Base-by-base conservation (phyloP, 192 early-diverging fungal genomes). In the Backusella mclennaniae region DNA sequence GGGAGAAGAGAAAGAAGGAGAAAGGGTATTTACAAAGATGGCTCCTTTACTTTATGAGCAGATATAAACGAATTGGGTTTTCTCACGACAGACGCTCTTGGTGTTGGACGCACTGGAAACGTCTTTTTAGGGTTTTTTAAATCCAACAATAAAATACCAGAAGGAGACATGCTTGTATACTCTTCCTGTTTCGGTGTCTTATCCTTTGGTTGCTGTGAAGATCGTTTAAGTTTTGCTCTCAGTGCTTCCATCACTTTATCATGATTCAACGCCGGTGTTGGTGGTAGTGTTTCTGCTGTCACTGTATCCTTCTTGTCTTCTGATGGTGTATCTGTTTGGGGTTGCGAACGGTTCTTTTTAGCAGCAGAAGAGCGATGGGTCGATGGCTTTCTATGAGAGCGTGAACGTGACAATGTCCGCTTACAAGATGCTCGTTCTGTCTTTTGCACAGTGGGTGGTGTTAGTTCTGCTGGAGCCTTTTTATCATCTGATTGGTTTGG, bases 221-320 rank as follows among this genome's bases (percentile, higher is more conserved):
- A 74, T 29, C 78, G 73, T n/a, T 73, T 59, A 26, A 79, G 26
- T 73, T 82, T 82, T 23, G 80, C 80, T 35, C 77, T 59, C n/a
- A 82, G 21, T 21, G 80, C 80, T 19, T 82, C 76, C 80, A 82
- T 82, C 4, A 82, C 80, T 72, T 74, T 74, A 71, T 71, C 76
- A 78, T 82, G 80, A 63, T 79, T 35, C 9, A 79, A 59, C 12
- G 26, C 67, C 35, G 36, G 29, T 63, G 56, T 63, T 63, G 56
- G 56, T 12, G 56, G 56, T 29, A 23, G 56, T 63, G 56, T 63
- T 63, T 63, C 56, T 29, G 21, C 6, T 63, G 12, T 2, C 29
- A 23, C 11, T 63, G 26, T 63, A 12, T 33, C 42, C 39, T 21
- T 66, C 44, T 63, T 36, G 6, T 23, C 31, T 3, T 53, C 29